Evolutionary conservation across 495 filamentous ascomycete species (phyloP).

Genomic region (Penicillium canariense): DNA sequence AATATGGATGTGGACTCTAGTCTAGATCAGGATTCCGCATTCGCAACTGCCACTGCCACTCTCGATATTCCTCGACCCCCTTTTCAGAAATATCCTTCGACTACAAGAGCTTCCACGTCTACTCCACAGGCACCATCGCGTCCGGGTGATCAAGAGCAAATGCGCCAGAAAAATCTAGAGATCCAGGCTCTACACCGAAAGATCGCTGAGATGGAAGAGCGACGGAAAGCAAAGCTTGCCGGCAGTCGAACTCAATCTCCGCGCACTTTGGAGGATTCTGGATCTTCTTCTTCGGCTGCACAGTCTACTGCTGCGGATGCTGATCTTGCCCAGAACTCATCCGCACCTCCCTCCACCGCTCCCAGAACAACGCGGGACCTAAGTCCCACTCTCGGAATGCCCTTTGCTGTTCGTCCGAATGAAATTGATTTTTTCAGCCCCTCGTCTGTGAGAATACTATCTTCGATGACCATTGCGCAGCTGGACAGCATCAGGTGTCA

Average conservation of each 20-base stretch:
- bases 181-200: constrained; percentile 72
- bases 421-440: constrained; percentile 12
- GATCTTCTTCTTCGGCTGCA: constrained; percentile 18
- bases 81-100: constrained; percentile 11
- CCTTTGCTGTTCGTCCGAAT: constrained; percentile 4
- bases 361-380: not conserved
- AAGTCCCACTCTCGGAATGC: not conserved
- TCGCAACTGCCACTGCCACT: not conserved
- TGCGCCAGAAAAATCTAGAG: constrained; percentile 62
- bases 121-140: constrained; percentile 38
- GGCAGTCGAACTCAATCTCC: constrained; percentile 39
- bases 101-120: constrained; percentile 25
- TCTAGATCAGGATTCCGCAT: constrained; percentile 7
- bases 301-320: constrained; percentile 14
- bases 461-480: constrained; percentile 19
- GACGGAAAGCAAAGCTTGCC: constrained; percentile 55
- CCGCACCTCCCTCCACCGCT: not conserved
- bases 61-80: constrained; percentile 1
- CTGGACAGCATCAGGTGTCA: constrained; percentile 30
- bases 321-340: constrained; percentile 5
- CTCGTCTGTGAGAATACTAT: constrained; percentile 12
- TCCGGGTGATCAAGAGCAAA: constrained; percentile 49
- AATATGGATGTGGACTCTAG: constrained; percentile 35
- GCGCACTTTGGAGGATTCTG: constrained; percentile 20
- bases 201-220: constrained; percentile 74